Percentiles rank a stretch among this genome's conserved stretches.
These are phyloP conservation scores for Earliella scabrosa DNA, from an alignment of 1,284 basidiomycete species.

Conservation along the genomic window DNA sequence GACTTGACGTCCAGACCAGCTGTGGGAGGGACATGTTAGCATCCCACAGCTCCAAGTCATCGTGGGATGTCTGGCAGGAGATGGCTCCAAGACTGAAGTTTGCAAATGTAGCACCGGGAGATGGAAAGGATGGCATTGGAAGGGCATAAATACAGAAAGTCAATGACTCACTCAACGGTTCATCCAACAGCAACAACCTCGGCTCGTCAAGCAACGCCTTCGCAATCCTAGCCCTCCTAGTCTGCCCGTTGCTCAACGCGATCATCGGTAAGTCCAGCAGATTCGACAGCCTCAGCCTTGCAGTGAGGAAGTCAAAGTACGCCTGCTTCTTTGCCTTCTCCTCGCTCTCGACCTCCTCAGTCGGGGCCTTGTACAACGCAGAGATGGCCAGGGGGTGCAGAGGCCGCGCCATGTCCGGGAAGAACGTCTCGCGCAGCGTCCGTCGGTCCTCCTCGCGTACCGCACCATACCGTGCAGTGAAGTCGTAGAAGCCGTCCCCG, in stretches of 20 bases:
- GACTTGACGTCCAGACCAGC: slow-evolving; percentile 75
- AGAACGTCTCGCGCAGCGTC: slow-evolving; percentile 76
- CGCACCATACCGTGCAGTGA: slow-evolving; percentile 87
- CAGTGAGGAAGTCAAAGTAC: slow-evolving; percentile 55
- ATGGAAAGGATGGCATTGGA: slow-evolving; percentile 1
- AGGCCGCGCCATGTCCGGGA: slow-evolving; percentile 47
- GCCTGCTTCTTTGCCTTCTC: slow-evolving; percentile 34
- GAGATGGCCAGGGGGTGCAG: slow-evolving; percentile 35
- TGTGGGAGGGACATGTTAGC: slow-evolving; percentile 32
- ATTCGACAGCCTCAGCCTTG: slow-evolving; percentile 56
- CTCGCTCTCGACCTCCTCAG: slow-evolving; percentile 9
- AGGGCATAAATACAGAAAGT: not conserved
- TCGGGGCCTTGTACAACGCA: slow-evolving; percentile 31
- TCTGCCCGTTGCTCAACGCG: slow-evolving; percentile 92
- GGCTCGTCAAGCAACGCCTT: slow-evolving; percentile 77
- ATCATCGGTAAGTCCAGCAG: slow-evolving; percentile 84
- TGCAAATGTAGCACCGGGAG: no score
- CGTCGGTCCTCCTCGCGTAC: slow-evolving; percentile 81
- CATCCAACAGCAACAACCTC: slow-evolving; percentile 80
- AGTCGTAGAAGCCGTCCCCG: slow-evolving; percentile 87
- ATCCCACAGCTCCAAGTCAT: not conserved
- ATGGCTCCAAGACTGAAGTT: not conserved
- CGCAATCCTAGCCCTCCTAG: slow-evolving; percentile 83
- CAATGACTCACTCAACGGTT: slow-evolving; percentile 73
- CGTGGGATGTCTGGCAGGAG: not conserved